Evolutionary conservation across 2,329 filamentous ascomycete species (phyloP).

Genomic region (Microascus cirrosus): DNA sequence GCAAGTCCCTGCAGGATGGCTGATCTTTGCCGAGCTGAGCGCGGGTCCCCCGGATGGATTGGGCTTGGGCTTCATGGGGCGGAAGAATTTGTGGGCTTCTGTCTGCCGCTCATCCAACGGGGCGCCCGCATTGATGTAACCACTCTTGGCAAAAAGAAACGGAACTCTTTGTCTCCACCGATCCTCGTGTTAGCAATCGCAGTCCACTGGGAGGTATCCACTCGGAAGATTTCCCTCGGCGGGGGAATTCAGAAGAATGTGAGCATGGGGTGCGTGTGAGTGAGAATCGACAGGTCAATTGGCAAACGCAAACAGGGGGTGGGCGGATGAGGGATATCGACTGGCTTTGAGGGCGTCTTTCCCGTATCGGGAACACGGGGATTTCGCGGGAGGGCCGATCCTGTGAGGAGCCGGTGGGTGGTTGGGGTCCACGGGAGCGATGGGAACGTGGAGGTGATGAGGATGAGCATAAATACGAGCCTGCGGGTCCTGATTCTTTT

Average conservation of each 20-base stretch:
- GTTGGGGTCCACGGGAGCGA: background rate
- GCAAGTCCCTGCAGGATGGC: too few relatives aligned
- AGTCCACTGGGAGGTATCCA: background rate
- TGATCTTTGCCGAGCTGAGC: too few relatives aligned
- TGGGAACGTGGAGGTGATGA: background rate
- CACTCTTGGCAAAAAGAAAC: background rate
- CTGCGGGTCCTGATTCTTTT: background rate
- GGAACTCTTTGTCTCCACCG: background rate
- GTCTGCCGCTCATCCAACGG: too few relatives aligned
- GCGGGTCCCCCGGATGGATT: too few relatives aligned
- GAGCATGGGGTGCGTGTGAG: background rate
- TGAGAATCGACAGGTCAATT: too few relatives aligned
- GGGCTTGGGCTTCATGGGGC: too few relatives aligned
- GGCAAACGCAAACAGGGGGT: background rate
- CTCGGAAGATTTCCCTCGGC: background rate
- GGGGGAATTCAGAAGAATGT: background rate
- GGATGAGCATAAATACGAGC: background rate
- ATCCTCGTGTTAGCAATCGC: background rate
- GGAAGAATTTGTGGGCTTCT: too few relatives aligned
- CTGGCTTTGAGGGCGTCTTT: too few relatives aligned
- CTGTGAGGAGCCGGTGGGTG: background rate
- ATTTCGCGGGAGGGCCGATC: too few relatives aligned
- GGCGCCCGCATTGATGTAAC: background rate
- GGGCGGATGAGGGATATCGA: background rate
- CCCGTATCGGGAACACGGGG: background rate